Evolutionary conservation across 352 stramenopile genomes (phyloP), one percentile per base, ranked within the genome.

Genomic region (Pseudoperonospora humuli): DNA sequence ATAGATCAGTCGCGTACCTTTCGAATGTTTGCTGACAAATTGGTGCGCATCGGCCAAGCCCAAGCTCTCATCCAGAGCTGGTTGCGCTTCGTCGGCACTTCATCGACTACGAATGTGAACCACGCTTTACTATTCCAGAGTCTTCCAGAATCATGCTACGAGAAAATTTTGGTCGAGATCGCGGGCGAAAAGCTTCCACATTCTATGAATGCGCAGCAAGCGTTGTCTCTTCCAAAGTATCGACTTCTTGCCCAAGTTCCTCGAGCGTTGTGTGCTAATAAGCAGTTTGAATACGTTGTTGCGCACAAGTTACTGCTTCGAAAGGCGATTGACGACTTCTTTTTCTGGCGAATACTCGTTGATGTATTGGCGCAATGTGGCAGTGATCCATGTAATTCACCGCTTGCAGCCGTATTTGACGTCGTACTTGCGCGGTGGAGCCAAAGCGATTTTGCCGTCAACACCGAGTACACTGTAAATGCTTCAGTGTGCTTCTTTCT

Each of bases 281-380:
- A 70, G 26, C 74, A 88, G 34, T 81, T 88, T 37, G 64, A 80
- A 45, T 84, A 73, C 44, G 61, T 78, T 8, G 43, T 88, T 11
- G 51, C 59, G 5, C 71, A 86, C 48, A 86, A 86, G 29, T 18
- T 88, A 17, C 41, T 88, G 14, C 59, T 85, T 14, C 54, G 54
- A 18, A 78, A 68, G 29, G 50, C 67, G 1, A 45, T 85, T 6
- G 35, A 47, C 1, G 71, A 88, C 9, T 38, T 75, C 3, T 65
- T 77, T 17, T 70, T 77, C 17, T 68, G 75, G 39, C 61, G 73
- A 17, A 46, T 70, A 18, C 52, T 88, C 20, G 44, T 66, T 26
- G 71, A 88, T 21, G 51, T 50, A 14, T 42, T 86, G 13, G 46
- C 32, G 13, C 28, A 43, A 33, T 10, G 19, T 41, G 27, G 35